Evolutionary conservation across 164 flowering plant species (phyloP).

Genomic region (Chloranthus sessilifolius): DNA sequence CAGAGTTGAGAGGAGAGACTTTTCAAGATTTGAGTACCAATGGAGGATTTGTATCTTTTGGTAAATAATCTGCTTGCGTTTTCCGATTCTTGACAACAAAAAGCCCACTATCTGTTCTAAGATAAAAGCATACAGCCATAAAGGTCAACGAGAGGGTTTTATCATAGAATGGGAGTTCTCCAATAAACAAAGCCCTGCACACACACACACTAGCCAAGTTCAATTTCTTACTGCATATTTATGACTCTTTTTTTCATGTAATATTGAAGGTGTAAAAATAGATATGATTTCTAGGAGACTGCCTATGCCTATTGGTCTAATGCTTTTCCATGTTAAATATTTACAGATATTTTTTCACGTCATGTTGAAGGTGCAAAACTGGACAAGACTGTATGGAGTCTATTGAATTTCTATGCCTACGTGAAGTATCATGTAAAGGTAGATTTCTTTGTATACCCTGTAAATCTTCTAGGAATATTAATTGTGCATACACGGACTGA

Average conservation of each 20-base stretch:
- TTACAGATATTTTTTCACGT: constrained; percentile 52
- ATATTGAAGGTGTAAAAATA: no score
- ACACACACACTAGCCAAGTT: no score
- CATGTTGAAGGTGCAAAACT: constrained; percentile 53
- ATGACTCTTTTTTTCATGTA: no score
- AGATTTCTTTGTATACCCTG: constrained; percentile 1
- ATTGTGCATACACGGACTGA: constrained; percentile 9
- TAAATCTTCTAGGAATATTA: not conserved
- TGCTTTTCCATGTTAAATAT: constrained; percentile 1
- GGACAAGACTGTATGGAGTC: constrained; percentile 64
- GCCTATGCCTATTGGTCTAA: not conserved
- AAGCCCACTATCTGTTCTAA: no score
- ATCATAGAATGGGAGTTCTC: no score
- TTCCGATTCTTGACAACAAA: no score
- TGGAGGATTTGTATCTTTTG: constrained; percentile 87
- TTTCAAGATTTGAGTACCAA: constrained; percentile 76
- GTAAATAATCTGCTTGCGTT: constrained; percentile 22
- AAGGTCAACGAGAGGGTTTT: no score
- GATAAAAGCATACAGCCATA: no score
- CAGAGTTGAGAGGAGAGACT: constrained; percentile 73
- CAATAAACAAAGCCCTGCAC: no score
- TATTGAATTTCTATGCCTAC: constrained; percentile 65
- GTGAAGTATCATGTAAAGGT: constrained; percentile 85
- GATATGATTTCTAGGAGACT: no score
- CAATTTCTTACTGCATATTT: no score